Conservation (phyloP, 352 stramenopile species). For the Pythium chondricola region DNA sequence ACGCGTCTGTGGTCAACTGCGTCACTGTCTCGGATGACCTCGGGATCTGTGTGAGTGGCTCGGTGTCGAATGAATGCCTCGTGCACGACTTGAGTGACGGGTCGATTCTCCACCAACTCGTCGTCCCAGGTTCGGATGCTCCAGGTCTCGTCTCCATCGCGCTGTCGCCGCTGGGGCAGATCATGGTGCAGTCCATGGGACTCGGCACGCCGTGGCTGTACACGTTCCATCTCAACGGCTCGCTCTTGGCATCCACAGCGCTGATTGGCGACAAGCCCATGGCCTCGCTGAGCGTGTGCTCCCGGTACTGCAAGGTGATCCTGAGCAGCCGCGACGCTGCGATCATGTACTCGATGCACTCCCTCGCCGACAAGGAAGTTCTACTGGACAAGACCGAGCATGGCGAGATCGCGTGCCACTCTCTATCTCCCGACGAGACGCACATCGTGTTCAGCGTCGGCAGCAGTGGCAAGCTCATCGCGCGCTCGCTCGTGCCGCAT, state of each 20-base stretch:
- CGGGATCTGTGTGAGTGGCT: conserved; percentile 66
- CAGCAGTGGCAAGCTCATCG: conserved; percentile 43
- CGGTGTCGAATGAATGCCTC: conserved; percentile 57
- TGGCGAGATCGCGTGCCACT: conserved; percentile 51
- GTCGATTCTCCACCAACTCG: conserved; percentile 51
- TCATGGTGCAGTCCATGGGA: conserved; percentile 69
- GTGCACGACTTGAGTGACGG: conserved; percentile 58
- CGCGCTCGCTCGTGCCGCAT: conserved; percentile 31
- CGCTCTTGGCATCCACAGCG: conserved; percentile 34
- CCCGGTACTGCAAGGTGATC: conserved; percentile 59
- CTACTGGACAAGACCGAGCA: conserved; percentile 37
- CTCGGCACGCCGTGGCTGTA: conserved; percentile 46
- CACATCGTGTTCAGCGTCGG: conserved; percentile 68
- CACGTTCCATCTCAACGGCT: conserved; percentile 72
- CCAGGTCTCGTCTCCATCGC: conserved; percentile 49
- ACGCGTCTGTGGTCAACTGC: conserved; percentile 56
- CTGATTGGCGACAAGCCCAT: conserved; percentile 33
- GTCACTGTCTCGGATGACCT: conserved; percentile 66
- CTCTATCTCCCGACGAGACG: conserved; percentile 65
- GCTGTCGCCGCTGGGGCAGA: conserved; percentile 57
- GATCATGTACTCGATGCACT: conserved; percentile 39
- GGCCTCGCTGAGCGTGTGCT: conserved; percentile 45
- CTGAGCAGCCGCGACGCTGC: conserved; percentile 51
- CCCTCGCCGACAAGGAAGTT: conserved; percentile 39
- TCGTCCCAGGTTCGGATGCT: conserved; percentile 33